Evolutionary conservation across 78 protist species (phyloP), one percentile per base, ranked within the genome.

Genomic region (Monosiga brevicollis): DNA sequence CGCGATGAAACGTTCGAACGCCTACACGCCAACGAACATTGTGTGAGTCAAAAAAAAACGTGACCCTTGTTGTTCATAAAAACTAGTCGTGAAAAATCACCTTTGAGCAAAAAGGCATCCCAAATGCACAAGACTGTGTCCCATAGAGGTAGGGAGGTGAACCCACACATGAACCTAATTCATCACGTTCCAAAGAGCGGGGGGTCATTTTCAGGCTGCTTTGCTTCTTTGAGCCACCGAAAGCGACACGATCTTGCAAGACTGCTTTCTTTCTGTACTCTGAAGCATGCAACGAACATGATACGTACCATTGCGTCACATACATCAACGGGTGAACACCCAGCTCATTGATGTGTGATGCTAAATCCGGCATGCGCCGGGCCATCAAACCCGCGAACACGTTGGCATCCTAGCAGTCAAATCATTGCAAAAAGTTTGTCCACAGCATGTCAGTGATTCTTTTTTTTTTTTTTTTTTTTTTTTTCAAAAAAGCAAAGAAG

Each of bases 101-200:
- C 79, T 38, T 75, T 36, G 2, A 75, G 49, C 24, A 75, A 39
- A 3, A 75, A 2, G 54, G 29, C n/a, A 36, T 75, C 79, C 79
- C 79, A 75, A 2, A 75, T 75, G 43, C 54, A 42, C 20, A 75
- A 49, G 3, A 75, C 79, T 1, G 79, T 75, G 79, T 75, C 79
- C 79, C 79, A 75, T 42, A 25, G 34, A 22, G 79, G 79, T 3
- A 75, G 2, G 34, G 79, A 75, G 34, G 79, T 75, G 32, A 75
- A 75, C 54, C 22, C 25, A 49, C 79, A 75, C 79, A 75, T 75
- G 49, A 75, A 75, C n/a, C n/a, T n/a, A n/a, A n/a, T n/a, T n/a
- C n/a, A n/a, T n/a, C n/a, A n/a, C n/a, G n/a, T n/a, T n/a, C n/a
- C n/a, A n/a, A n/a, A n/a, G n/a, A n/a, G n/a, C n/a, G n/a, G n/a